These are phyloP conservation scores for Fomes fomentarius DNA, from an alignment of 1,284 basidiomycete genomes.

Conservation along the genomic window DNA sequence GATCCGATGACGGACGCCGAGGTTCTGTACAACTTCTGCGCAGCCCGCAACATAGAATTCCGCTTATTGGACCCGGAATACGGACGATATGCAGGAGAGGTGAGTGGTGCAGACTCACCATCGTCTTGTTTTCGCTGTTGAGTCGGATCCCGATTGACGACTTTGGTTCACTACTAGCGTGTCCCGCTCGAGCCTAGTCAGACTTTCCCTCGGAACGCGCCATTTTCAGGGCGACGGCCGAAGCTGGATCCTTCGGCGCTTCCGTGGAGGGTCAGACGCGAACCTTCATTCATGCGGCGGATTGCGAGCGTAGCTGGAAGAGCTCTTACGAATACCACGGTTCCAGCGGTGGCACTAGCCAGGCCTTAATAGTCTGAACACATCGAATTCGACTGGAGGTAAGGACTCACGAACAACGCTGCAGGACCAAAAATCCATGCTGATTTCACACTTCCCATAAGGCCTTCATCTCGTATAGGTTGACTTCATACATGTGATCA, in stretches of 20 bases:
- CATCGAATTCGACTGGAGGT: no score
- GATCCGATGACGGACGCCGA: neutral
- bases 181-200: neutral
- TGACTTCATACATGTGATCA: no score
- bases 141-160: neutral
- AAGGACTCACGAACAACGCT: no score
- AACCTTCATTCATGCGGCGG: neutral
- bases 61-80: constrained; percentile 11
- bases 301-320: constrained; percentile 1
- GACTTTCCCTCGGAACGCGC: constrained; percentile 4
- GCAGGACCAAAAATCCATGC: no score
- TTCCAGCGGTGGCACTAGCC: constrained; percentile 11
- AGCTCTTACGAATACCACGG: constrained; percentile 1
- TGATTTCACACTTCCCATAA: no score
- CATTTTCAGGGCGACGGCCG: constrained; percentile 1
- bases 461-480: no score
- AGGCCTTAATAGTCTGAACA: no score
- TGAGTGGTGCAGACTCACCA: no score
- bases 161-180: neutral
- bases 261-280: neutral
- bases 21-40: constrained; percentile 9
- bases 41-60: constrained; percentile 3
- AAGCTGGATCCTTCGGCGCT: neutral
- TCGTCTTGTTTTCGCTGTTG: neutral
- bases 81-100: constrained; percentile 17